Base-by-base conservation (phyloP, 2,329 filamentous ascomycete genomes). In the Ilyonectria robusta region DNA sequence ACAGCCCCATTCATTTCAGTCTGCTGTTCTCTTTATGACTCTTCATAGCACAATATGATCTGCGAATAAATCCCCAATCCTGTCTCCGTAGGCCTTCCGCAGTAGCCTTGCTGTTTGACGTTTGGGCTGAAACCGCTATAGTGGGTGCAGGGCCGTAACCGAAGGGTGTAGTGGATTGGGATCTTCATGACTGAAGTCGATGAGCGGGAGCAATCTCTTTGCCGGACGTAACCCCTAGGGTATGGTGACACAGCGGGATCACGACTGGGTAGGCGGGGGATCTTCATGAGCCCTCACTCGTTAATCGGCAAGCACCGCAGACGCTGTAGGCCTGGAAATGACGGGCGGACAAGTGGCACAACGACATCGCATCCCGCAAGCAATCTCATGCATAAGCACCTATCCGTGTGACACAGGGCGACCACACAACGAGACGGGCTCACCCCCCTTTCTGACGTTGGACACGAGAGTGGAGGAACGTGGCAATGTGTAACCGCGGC, bases 381-480 rank as follows among this genome's bases (percentile, higher is more conserved):
- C 55, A 72, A 63, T 53, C 60, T 59, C 42, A 35, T 66, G 66
- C 64, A 62, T 57, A 66, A 61, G 9, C 48, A 68, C 56, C 51
- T 51, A 53, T 55, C 46, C 42, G 73, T 61, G 65, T 62, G 58
- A 67, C 70, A 59, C 58, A 33, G 59, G 42, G 44, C 60, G 51
- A 62, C 54, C 54, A 67, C 65, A 62, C 74, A 66, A 68, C 59
- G 56, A 67, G 48, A 53, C 61, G 48, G 55, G 33, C 46, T 31
- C 57, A 44, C 47, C 66, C 65, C 68, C 61, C 56, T 56, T 57
- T 64, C 46, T 62, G 37, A 63, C 47, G 67, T 69, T 64, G 59
- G 61, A 65, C 69, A 65, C 67, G 61, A 65, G 65, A 40, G 57
- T 35, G 56, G 66, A 67, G 44, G 59, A 60, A 74, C 61, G 48